Evolutionary conservation across 2,329 filamentous ascomycete species (phyloP).

Genomic region (Raffaelea albimanens): DNA sequence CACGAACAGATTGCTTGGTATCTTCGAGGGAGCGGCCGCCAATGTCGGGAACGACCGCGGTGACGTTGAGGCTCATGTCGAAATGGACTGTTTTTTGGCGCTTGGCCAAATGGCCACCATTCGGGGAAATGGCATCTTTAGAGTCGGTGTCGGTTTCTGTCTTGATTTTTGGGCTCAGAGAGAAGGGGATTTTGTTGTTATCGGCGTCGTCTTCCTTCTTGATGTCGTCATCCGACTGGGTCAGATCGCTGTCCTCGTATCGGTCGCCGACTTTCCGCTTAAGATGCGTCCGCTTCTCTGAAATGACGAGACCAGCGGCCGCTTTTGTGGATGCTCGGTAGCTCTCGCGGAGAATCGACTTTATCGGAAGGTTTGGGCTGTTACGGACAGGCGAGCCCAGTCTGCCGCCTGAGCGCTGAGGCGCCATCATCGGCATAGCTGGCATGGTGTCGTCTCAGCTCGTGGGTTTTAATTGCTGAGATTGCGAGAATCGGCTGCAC

Average conservation of each 20-base stretch:
- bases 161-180: no score
- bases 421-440: background rate
- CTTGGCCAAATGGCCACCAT: slow-evolving; percentile 34
- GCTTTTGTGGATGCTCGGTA: background rate
- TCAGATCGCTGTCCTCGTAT: background rate
- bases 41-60: slow-evolving; percentile 40
- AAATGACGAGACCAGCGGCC: slow-evolving; percentile 2
- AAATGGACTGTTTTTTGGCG: slow-evolving; percentile 47
- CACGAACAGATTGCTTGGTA: slow-evolving; percentile 44
- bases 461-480: background rate
- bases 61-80: slow-evolving; percentile 46
- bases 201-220: background rate
- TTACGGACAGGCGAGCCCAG: background rate
- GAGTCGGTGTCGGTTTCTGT: background rate
- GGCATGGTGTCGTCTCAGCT: background rate
- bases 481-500: no score
- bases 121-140: background rate
- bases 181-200: background rate
- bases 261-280: no score
- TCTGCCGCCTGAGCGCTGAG: background rate
- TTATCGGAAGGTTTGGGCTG: background rate
- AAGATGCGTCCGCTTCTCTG: background rate
- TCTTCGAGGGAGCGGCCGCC: slow-evolving; percentile 42
- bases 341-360: background rate
- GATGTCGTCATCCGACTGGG: background rate